Conservation (phyloP, 2,329 filamentous ascomycete genomes). For the Xylaria sp. region DNA sequence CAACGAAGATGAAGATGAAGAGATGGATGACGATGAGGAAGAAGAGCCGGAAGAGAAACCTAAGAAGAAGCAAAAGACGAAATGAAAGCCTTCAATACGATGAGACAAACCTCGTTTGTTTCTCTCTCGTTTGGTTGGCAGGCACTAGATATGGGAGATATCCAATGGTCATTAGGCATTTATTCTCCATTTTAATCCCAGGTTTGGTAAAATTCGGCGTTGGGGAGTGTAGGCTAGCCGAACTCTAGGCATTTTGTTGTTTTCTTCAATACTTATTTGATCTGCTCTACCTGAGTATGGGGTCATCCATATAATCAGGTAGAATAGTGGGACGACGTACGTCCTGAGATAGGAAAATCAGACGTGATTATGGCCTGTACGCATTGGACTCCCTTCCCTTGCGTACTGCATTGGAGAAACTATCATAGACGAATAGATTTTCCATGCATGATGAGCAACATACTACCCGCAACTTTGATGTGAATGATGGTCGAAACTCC, state of each 20-base stretch:
- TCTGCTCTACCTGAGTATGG: conserved; percentile 1
- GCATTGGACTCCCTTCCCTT: background rate
- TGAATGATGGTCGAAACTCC: background rate
- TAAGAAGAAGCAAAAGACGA: conserved; percentile 43
- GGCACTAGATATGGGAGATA: conserved; percentile 18
- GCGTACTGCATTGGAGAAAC: background rate
- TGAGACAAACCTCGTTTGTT: background rate
- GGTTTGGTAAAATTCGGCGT: conserved; percentile 35
- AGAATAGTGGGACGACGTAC: background rate
- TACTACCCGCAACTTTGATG: background rate
- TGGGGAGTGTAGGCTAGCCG: conserved; percentile 30
- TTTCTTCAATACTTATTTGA: background rate
- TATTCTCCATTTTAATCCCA: conserved; percentile 3
- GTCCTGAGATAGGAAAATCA: background rate
- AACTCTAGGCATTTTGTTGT: conserved; percentile 9
- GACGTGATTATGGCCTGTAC: too few species aligned
- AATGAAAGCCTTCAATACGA: conserved; percentile 16
- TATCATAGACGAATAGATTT: conserved; percentile 11
- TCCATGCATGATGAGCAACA: background rate
- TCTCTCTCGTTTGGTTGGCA: conserved; percentile 4
- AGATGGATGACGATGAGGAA: conserved; percentile 50
- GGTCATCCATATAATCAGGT: background rate
- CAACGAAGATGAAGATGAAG: conserved; percentile 57
- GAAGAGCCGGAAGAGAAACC: conserved; percentile 55
- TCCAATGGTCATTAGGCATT: conserved; percentile 8